Percentiles rank a stretch among this genome's conserved stretches.
These are phyloP conservation scores for Cyclostephanos tholiformis DNA, from an alignment of 108 stramenopile species.

Conservation along the genomic window DNA sequence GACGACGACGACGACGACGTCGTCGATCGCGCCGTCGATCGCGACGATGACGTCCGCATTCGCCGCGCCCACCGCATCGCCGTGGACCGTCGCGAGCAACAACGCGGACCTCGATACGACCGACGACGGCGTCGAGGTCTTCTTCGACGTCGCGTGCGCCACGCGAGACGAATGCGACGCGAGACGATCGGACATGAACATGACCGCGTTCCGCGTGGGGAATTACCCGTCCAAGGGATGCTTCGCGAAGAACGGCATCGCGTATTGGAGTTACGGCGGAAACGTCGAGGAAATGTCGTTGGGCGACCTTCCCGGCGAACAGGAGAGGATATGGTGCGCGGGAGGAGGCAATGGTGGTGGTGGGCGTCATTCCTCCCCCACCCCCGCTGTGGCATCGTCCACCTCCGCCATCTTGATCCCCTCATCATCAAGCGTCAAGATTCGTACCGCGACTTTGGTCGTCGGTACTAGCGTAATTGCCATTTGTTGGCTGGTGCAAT, in stretches of 20 bases:
- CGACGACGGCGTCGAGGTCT: not conserved
- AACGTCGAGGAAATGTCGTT: not conserved
- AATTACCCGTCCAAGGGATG: not conserved
- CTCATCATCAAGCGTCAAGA: too few species aligned
- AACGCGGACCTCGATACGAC: not conserved
- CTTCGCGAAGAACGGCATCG: not conserved
- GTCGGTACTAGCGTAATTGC: too few species aligned
- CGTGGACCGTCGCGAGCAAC: not conserved
- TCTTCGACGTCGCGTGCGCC: not conserved
- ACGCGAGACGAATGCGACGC: not conserved
- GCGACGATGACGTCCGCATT: not conserved
- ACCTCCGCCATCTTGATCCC: too few species aligned
- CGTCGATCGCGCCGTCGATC: too few species aligned
- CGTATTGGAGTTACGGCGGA: not conserved
- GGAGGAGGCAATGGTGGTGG: too few species aligned
- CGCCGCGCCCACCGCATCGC: too few species aligned
- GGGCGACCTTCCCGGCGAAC: not conserved
- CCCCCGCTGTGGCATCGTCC: too few species aligned
- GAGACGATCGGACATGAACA: not conserved
- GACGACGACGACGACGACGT: not conserved
- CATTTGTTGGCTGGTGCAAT: too few species aligned
- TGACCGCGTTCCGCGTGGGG: not conserved
- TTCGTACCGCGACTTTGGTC: too few species aligned
- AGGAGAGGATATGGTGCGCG: constrained; percentile 1
- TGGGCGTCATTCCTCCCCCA: too few species aligned